Base-by-base conservation (phyloP, 2,329 filamentous ascomycete genomes). In the Pseudopyricularia javanii region DNA sequence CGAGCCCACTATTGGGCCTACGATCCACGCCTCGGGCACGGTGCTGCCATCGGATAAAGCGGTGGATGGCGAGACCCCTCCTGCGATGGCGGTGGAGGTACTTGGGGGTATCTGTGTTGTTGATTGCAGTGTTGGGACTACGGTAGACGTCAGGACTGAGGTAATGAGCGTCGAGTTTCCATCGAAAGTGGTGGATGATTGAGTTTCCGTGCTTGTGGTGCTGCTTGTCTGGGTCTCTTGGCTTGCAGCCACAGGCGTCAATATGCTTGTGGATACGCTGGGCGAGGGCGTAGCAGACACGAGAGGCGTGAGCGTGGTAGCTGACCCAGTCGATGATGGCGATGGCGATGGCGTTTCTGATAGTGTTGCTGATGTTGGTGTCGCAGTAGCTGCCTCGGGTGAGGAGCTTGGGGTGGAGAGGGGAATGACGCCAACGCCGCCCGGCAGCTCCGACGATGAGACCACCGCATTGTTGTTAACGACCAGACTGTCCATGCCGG, bases 321-420 rank as follows among this genome's bases (percentile, higher is more conserved):
- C 77, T 74, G 55, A 82, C 69, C 1, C 68, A 69, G 3, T 70
- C 53, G 53, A 70, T 73, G 2, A 63, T 71, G 64, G 34, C 12
- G 53, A 32, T 3, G 47, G 22, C 6, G 40, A 24, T 6, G 20
- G 24, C 12, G 40, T 15, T 4, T 4, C 14, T 12, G 6, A 4
- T 12, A 12, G 33, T 14, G 33, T 4, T 14, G 33, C 4, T n/a
- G 33, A n/a, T 35, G 11, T 14, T 4, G 5, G 33, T 12, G 33
- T 35, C 15, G 6, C 24, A 33, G 17, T 20, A 32, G 20, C 14
- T 24, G 12, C n/a, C 17, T n/a, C 30, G 14, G 33, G 49, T 80
- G 62, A 15, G 26, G 11, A 12, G 14, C 17, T 14, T 3, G 28
- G 40, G 17, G 32, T n/a, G 4, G 17, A 14, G 3, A 52, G 26